A percentile compares a stretch with the other conserved stretches of the same genome.
Conservation (phyloP, 495 filamentous ascomycete genomes). For the Immersiella caudata region DNA sequence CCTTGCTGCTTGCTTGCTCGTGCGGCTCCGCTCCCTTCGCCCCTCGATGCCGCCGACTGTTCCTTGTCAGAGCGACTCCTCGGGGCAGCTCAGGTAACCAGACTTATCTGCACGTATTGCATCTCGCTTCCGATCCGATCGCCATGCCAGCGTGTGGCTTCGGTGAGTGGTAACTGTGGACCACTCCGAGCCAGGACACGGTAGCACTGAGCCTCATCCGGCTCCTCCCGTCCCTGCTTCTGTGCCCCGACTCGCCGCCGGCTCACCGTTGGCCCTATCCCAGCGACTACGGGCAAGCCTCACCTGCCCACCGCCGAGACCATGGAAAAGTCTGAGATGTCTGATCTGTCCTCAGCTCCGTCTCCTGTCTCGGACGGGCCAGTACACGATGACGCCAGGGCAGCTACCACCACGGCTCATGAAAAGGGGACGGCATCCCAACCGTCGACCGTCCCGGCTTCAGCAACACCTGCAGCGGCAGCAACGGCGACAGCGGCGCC, state of each 20-base stretch:
- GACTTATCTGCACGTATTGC: constrained; percentile 14
- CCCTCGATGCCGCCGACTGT: neutral
- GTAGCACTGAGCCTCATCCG: constrained; percentile 19
- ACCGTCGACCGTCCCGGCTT: neutral
- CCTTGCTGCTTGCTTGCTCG: constrained; percentile 7
- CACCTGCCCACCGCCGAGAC: neutral
- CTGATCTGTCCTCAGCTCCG: neutral
- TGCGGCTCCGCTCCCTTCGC: constrained; percentile 9
- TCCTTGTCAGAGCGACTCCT: neutral
- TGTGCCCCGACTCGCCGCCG: constrained; percentile 5
- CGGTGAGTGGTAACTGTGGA: constrained; percentile 16
- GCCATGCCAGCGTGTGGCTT: constrained; percentile 2
- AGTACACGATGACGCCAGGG: neutral
- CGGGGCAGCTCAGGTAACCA: neutral
- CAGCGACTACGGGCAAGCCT: constrained; percentile 14
- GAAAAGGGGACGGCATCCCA: constrained; percentile 14
- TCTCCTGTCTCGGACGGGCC: neutral
- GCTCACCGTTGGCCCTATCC: neutral
- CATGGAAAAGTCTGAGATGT: neutral
- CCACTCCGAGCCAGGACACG: constrained; percentile 13
- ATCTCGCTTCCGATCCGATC: constrained; percentile 18
- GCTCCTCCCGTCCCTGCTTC: constrained; percentile 7
- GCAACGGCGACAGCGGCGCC: constrained; percentile 3
- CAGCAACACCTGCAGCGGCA: neutral
- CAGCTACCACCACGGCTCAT: neutral